phyloP scores from a whole-genome alignment of 768 basidiomycete species.

The Gyrodon lividus region DNA sequence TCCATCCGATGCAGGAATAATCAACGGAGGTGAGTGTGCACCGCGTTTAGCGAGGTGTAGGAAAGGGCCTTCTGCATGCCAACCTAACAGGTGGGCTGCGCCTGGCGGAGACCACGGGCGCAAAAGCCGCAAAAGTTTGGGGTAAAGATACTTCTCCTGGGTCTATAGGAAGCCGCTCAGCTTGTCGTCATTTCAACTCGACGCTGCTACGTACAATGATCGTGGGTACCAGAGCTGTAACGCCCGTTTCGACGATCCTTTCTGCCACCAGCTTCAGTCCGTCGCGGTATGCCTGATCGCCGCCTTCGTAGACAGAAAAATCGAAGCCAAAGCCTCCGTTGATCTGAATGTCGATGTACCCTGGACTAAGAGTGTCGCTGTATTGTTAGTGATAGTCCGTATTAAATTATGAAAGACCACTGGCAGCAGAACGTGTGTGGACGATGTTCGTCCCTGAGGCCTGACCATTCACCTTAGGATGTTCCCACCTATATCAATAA shows the following conservation, averaged over 20 bases:
- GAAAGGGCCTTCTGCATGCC: slow-evolving; percentile 92
- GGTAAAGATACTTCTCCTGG: slow-evolving; percentile 73
- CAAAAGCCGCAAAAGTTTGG: slow-evolving; percentile 65
- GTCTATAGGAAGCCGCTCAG: slow-evolving; percentile 45
- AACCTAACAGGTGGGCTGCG: slow-evolving; percentile 78
- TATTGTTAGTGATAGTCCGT: slow-evolving; percentile 8
- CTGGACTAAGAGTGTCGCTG: slow-evolving; percentile 53
- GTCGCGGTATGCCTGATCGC: slow-evolving; percentile 62
- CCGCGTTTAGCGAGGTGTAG: slow-evolving; percentile 80
- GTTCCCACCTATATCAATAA: slow-evolving; percentile 72
- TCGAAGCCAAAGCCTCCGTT: slow-evolving; percentile 90
- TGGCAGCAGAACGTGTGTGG: background rate
- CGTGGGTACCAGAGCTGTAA: slow-evolving; percentile 73
- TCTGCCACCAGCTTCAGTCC: slow-evolving; percentile 72
- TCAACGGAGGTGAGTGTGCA: slow-evolving; percentile 70
- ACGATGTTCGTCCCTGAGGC: background rate
- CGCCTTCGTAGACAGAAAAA: slow-evolving; percentile 77
- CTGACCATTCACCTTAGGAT: slow-evolving; percentile 59
- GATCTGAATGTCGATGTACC: slow-evolving; percentile 84
- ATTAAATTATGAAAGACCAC: slow-evolving; percentile 1
- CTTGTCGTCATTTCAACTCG: background rate
- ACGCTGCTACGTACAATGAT: slow-evolving; percentile 55
- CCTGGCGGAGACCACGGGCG: slow-evolving; percentile 60
- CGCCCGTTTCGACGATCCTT: slow-evolving; percentile 82
- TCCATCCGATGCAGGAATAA: slow-evolving; percentile 61